A percentile compares a stretch with the other conserved stretches of the same genome.
Conservation (phyloP, 2,329 filamentous ascomycete species). For the Xylaria sp. region DNA sequence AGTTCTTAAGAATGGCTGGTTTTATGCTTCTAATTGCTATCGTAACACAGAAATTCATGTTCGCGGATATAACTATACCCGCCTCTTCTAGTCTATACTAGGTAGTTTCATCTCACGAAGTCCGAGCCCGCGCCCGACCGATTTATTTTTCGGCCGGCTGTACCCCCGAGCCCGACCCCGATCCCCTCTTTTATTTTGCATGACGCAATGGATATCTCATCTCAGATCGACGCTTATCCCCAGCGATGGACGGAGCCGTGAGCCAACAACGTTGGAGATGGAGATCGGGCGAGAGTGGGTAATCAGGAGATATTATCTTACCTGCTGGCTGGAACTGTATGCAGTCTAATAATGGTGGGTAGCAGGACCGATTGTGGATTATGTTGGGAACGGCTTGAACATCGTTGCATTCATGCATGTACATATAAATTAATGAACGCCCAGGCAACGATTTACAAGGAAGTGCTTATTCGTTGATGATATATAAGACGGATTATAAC, state of each 20-base stretch:
- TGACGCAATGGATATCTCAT: slow-evolving; percentile 13
- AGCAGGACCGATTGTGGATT: too few species aligned
- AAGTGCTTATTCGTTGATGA: not conserved
- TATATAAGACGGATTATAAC: not conserved
- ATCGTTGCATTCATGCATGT: too few species aligned
- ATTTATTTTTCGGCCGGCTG: not conserved
- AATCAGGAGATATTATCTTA: not conserved
- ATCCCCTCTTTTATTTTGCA: not conserved
- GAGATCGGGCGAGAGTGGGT: not conserved
- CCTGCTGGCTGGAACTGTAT: too few species aligned
- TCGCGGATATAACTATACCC: too few species aligned
- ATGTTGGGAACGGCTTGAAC: too few species aligned
- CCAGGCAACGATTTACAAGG: not conserved
- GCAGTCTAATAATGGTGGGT: too few species aligned
- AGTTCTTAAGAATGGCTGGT: too few species aligned
- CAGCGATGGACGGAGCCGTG: not conserved
- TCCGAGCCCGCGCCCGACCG: not conserved
- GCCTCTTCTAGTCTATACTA: too few species aligned
- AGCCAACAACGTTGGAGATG: not conserved
- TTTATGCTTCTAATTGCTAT: too few species aligned
- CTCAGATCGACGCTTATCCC: not conserved
- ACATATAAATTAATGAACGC: too few species aligned
- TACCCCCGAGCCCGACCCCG: slow-evolving; percentile 13
- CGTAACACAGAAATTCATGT: too few species aligned
- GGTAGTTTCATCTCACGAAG: not conserved